Evolutionary conservation across 257 asterid species (phyloP), one percentile per base, ranked within the genome.

Genomic region (Nicotiana noctiflora): DNA sequence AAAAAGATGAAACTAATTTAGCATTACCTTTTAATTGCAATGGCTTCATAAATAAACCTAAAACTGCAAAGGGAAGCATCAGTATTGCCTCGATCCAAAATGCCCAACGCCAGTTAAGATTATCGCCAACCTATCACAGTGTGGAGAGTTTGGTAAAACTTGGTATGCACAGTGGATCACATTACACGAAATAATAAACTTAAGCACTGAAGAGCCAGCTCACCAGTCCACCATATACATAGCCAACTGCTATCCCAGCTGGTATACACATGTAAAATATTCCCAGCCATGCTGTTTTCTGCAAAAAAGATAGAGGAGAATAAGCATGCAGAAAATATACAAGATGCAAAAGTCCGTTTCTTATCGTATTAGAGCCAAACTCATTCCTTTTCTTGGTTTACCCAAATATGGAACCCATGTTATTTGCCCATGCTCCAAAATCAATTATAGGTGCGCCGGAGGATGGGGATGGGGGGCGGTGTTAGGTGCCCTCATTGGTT

Each of bases 241-340:
- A 96, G 57, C 98, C 99, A 86, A 96, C 85, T 0, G 99, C 99
- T 51, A 91, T 64, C 80, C 99, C 98, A 14, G 92, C 85, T 25
- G 98, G 98, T 89, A 92, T 96, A 86, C 99, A 96, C 99, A 94
- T 93, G 90, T 93, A 96, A 88, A 96, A 96, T 66, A 93, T 85
- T 81, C 98, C 98, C 52, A 96, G 89, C 99, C 99, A 96, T 80
- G 93, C 93, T 59, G 91, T 93, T 88, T 92, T 94, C 99, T 95
- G 95, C 82, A 51, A 65, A n/a, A 9, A 64, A 59, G 13, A 76
- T 53, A 56, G 34, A 75, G 29, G 11, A 79, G 64, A 17, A 17
- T 32, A 55, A n/a, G 34, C 34, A 46, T 14, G 25, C 19, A 70
- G 19, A 70, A 44, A 44, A 13, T 44, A 40, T 40, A 3, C 19